Conservation (phyloP, 2,329 filamentous ascomycete species). For the Hypoxylon sp. region DNA sequence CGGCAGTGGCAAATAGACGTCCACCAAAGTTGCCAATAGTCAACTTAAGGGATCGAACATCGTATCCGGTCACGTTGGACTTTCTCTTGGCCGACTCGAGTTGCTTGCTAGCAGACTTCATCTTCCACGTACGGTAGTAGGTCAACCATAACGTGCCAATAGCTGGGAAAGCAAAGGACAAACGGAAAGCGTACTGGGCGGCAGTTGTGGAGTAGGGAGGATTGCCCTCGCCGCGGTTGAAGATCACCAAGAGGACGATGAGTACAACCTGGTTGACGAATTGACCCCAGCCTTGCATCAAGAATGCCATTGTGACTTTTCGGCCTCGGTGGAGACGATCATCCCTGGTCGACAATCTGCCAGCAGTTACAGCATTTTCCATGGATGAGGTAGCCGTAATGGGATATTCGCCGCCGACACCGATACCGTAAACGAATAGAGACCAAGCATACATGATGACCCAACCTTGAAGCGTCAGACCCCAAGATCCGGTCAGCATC, state of each 20-base stretch:
- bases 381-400: conserved; percentile 97
- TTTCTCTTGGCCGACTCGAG: conserved; percentile 88
- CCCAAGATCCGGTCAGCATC: conserved; percentile 94
- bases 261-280: conserved; percentile 93
- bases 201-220: conserved; percentile 83
- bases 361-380: conserved; percentile 88
- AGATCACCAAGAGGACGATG: conserved; percentile 87
- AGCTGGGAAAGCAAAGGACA: conserved; percentile 93
- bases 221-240: conserved; percentile 83
- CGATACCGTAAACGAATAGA: conserved; percentile 87
- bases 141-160: conserved; percentile 93
- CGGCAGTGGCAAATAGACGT: conserved; percentile 87
- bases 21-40: conserved; percentile 88
- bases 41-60: conserved; percentile 83
- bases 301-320: conserved; percentile 94
- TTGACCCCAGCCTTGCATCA: conserved; percentile 99
- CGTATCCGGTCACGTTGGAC: conserved; percentile 90
- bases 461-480: conserved; percentile 89
- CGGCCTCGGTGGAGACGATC: conserved; percentile 96
- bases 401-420: conserved; percentile 89
- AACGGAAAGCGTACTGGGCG: conserved; percentile 90
- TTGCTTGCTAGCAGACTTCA: conserved; percentile 89
- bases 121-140: conserved; percentile 96
- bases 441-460: conserved; percentile 97
- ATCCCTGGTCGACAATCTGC: conserved; percentile 89